phyloP scores from a whole-genome alignment of 495 filamentous ascomycete species.

The Saxophila tyrrhenica region DNA sequence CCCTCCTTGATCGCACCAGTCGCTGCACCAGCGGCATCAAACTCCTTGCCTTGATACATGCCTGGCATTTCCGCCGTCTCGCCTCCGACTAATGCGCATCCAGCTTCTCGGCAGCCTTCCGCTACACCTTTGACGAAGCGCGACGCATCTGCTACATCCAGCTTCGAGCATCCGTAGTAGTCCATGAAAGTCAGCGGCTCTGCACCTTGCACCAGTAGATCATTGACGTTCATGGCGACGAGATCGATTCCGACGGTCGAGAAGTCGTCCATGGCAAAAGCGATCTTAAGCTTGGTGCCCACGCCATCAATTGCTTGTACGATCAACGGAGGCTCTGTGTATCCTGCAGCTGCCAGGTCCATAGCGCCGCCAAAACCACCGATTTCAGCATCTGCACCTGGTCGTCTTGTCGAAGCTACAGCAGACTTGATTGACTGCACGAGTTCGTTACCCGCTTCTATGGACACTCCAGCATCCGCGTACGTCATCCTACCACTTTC shows the following conservation, averaged over 20 bases:
- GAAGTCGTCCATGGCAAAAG: conserved; percentile 76
- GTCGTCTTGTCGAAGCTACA: conserved; percentile 64
- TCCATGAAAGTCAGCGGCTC: conserved; percentile 91
- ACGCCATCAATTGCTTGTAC: conserved; percentile 92
- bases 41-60: conserved; percentile 70
- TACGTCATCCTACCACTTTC: conserved; percentile 59
- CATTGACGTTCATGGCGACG: conserved; percentile 98
- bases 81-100: conserved; percentile 83
- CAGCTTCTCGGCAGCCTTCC: conserved; percentile 65
- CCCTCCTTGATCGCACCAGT: conserved; percentile 66
- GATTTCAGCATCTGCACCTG: conserved; percentile 81
- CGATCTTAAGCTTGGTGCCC: conserved; percentile 92
- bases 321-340: conserved; percentile 59
- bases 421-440: conserved; percentile 79
- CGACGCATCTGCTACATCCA: conserved; percentile 64
- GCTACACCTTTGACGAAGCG: conserved; percentile 82
- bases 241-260: conserved; percentile 87
- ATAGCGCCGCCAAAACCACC: conserved; percentile 92
- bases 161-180: conserved; percentile 82
- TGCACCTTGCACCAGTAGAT: conserved; percentile 88
- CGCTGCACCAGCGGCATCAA: conserved; percentile 81
- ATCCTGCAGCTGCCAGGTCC: conserved; percentile 67
- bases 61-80: conserved; percentile 98
- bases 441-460: conserved; percentile 82
- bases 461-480: conserved; percentile 83